phyloP scores from a whole-genome alignment of 768 basidiomycete genomes.

The Hypholoma fasciculare region DNA sequence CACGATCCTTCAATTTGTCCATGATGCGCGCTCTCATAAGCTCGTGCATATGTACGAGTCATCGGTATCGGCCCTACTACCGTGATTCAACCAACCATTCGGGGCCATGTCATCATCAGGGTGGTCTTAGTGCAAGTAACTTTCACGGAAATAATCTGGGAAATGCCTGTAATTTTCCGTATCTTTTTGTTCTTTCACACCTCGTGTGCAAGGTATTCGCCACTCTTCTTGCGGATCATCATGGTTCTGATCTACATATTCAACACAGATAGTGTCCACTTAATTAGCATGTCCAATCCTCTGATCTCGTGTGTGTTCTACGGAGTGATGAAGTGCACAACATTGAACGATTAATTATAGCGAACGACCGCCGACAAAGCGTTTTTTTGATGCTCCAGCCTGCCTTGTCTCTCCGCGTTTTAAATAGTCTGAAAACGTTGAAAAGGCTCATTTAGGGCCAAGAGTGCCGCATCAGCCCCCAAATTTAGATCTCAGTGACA shows the following conservation, averaged over 20 bases:
- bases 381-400: neutral
- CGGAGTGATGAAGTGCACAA: neutral
- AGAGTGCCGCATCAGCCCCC: constrained; percentile 1
- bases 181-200: neutral
- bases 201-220: neutral
- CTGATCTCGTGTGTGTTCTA: neutral
- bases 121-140: neutral
- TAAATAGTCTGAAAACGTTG: constrained; percentile 1
- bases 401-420: neutral
- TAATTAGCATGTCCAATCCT: neutral
- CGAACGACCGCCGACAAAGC: neutral
- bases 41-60: neutral
- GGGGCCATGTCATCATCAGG: neutral
- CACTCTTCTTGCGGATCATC: neutral
- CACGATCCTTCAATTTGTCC: neutral
- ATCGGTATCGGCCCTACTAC: neutral
- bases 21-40: neutral
- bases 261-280: neutral
- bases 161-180: neutral
- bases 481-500: constrained; percentile 1
- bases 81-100: neutral
- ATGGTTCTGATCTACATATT: neutral
- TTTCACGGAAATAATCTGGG: neutral
- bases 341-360: neutral
- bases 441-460: constrained; percentile 1